phyloP scores from a whole-genome alignment of 2,329 filamentous ascomycete species.

The Colletotrichum horii region DNA sequence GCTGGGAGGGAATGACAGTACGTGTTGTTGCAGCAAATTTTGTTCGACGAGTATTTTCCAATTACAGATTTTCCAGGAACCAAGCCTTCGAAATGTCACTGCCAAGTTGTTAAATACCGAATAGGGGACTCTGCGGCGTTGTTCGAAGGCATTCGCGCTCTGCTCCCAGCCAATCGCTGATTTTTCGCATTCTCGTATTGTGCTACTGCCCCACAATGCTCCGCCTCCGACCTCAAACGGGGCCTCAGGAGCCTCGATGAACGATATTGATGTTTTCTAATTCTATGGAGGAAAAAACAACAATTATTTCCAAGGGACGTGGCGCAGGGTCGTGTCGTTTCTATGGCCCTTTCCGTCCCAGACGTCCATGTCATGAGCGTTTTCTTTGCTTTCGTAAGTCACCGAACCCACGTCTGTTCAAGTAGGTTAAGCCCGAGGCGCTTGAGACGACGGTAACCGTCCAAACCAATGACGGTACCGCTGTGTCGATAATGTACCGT shows the following conservation, averaged over 20 bases:
- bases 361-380: no score
- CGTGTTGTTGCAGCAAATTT: neutral
- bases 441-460: neutral
- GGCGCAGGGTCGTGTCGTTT: accelerated
- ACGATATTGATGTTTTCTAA: neutral
- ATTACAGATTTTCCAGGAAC: accelerated
- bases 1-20: neutral
- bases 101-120: neutral
- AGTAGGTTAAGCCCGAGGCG: no score
- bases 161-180: neutral
- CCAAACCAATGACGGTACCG: accelerated
- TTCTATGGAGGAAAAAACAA: no score
- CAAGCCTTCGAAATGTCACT: neutral
- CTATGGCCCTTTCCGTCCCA: accelerated
- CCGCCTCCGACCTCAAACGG: neutral
- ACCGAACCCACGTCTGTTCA: no score
- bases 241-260: neutral
- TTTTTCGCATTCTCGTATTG: neutral
- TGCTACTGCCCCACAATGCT: neutral
- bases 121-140: neutral
- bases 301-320: accelerated
- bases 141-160: neutral
- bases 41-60: neutral
- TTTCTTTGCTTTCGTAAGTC: no score
- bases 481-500: accelerated